phyloP scores from a whole-genome alignment of 2,329 filamentous ascomycete species.

The Cadophora gregata region DNA sequence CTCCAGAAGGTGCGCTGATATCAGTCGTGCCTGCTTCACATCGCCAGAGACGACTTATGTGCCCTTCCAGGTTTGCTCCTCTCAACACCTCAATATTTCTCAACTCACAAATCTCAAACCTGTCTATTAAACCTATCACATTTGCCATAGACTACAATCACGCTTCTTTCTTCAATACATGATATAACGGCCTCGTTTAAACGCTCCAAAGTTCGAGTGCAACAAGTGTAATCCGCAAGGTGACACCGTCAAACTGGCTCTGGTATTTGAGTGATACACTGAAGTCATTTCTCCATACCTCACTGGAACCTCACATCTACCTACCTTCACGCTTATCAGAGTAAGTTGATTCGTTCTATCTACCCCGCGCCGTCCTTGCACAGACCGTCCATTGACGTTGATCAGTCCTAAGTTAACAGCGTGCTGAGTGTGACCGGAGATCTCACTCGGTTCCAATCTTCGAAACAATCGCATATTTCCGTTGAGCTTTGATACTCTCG shows the following conservation, averaged over 20 bases:
- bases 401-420: not conserved
- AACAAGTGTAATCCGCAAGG: not conserved
- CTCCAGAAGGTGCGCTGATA: no score
- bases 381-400: not conserved
- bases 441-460: not conserved
- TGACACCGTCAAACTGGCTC: not conserved
- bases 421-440: not conserved
- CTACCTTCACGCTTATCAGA: no score
- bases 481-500: not conserved
- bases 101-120: no score
- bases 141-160: not conserved
- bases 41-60: no score
- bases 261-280: not conserved
- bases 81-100: no score
- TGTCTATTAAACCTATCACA: no score
- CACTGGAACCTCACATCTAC: no score
- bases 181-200: not conserved
- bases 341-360: no score
- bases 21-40: no score
- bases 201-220: not conserved
- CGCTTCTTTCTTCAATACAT: not conserved
- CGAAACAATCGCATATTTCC: not conserved
- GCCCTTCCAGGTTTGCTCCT: no score
- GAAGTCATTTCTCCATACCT: not conserved
- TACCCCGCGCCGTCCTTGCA: not conserved